These are phyloP conservation scores for Globisporangium radiosum DNA, from an alignment of 352 stramenopile genomes.

Conservation along the genomic window DNA sequence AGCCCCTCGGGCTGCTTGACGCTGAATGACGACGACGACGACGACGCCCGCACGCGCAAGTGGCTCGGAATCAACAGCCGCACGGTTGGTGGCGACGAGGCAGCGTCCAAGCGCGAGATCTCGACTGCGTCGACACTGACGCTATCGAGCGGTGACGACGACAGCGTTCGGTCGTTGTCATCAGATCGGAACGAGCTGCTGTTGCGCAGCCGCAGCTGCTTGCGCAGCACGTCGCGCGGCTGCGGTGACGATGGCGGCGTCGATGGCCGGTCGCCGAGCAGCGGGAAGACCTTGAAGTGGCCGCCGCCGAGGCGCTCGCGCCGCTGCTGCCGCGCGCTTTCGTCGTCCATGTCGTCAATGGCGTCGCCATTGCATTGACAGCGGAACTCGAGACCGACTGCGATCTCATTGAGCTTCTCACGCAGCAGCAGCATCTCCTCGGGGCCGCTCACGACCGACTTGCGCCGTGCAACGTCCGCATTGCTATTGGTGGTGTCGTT, in stretches of 20 bases:
- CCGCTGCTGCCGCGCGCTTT: conserved; percentile 8
- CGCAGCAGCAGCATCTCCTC: conserved; percentile 64
- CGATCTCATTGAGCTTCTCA: conserved; percentile 73
- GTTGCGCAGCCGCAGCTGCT: conserved; percentile 48
- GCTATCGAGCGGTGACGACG: conserved; percentile 1
- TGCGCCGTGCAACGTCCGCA: conserved; percentile 21
- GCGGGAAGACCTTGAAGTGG: conserved; percentile 45
- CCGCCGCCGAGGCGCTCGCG: conserved; percentile 1
- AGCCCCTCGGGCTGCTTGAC: conserved; percentile 64
- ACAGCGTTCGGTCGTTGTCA: neutral
- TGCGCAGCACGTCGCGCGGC: conserved; percentile 63
- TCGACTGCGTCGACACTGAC: conserved; percentile 62
- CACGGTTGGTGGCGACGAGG: conserved; percentile 11
- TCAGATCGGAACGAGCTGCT: conserved; percentile 23
- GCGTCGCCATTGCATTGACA: conserved; percentile 14
- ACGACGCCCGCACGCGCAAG: conserved; percentile 35
- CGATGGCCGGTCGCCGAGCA: conserved; percentile 34
- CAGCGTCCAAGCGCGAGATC: conserved; percentile 30
- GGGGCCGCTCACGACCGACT: conserved; percentile 49
- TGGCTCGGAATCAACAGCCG: conserved; percentile 53
- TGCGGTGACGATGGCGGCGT: conserved; percentile 78
- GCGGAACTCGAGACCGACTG: conserved; percentile 22
- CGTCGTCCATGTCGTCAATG: conserved; percentile 9
- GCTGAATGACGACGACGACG: conserved; percentile 29
- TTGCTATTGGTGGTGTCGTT: neutral